Evolutionary conservation across 2,329 filamentous ascomycete genomes (phyloP), one percentile per base, ranked within the genome.

Genomic region (Pestalotiopsis sp.): DNA sequence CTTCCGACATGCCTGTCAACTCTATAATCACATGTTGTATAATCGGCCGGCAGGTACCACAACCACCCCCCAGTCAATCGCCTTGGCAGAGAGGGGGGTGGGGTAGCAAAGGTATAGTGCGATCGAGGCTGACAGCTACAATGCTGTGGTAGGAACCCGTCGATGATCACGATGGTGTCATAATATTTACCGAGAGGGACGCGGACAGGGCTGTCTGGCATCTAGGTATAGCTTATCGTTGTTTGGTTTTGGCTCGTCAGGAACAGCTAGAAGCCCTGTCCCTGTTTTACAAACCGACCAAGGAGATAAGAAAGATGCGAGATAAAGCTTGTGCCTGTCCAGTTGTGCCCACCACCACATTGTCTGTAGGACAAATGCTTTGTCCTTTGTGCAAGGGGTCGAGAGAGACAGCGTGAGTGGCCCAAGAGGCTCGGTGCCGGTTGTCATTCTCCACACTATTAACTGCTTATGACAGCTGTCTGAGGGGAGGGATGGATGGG

Each of bases 1-100:
- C 14, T 59, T 59, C 57, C 57, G 27, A 59, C 57, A 59, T 39
- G 31, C 62, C 62, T 64, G 62, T 64, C 62, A 64, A 64, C 38
- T 64, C 20, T 64, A 64, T 64, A 56, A 56, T 64, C 62, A 64
- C 62, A 64, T 64, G 62, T 25, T 38, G 39, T 64, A 64, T 64
- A 64, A 41, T n/a, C 11, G n/a, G n/a, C 2, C n/a, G 7, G 45
- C 45, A 52, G 20, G 14, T 20, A n/a, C 17, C 17, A 17, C 14
- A 23, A 52, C 45, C 45, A 52, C 45, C 3, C n/a, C 45, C 45
- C 45, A 52, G 45, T 52, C 45, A 52, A 20, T 52, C 5, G 3
- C 25, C 60, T 31, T 59, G 57, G 57, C n/a, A 17, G 38, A 17
- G 38, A 13, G 17, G 13, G 14, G 59, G 27, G 59, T 62, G 23